Base-by-base conservation (phyloP, 2,329 filamentous ascomycete genomes). In the Diplodia mutila region DNA sequence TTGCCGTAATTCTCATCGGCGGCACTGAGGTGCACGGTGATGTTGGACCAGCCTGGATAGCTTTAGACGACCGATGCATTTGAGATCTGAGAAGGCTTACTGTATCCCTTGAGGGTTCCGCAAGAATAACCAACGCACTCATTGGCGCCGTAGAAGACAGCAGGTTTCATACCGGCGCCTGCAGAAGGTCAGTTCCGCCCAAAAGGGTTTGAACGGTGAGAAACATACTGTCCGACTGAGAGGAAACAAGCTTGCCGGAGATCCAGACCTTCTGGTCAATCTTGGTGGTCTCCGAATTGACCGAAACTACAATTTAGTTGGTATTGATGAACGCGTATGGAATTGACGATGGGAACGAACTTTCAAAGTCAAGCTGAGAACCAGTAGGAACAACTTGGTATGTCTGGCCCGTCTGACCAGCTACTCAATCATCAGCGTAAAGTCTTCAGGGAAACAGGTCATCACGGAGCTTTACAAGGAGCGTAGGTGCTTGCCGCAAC, bases 101-200 rank as follows among this genome's bases (percentile, higher is more conserved):
- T 66, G 34, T 69, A 68, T 16, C 48, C 63, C 16, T 64, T 32
- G 21, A 69, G 55, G 14, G 52, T 67, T 21, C 68, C 67, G 34
- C 68, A 69, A 23, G 54, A 52, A 34, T 57, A 46, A 3, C 18
- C 16, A 46, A 48, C 65, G 63, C 68, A 69, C 25, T 69, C 68
- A 9, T 55, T 68, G 7, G 23, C 63, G 3, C 69, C 84, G 68
- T 69, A 69, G 37, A 69, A 69, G 3, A 69, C 67, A 6, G 49
- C 27, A 12, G 68, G 63, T 46, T 69, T 67, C 63, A 69, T 65
- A 3, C 63, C 67, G 18, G 65, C 42, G 18, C 54, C 65, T 67
- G 34, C 1, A 48, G 32, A 7, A 9, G 1, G 34, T 65, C 29
- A 42, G 11, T 12, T 46, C 4, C 23, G 11, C n/a, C 21, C 18